phyloP scores from a whole-genome alignment of 2,329 filamentous ascomycete species.

The Atkinsonella texensis region DNA sequence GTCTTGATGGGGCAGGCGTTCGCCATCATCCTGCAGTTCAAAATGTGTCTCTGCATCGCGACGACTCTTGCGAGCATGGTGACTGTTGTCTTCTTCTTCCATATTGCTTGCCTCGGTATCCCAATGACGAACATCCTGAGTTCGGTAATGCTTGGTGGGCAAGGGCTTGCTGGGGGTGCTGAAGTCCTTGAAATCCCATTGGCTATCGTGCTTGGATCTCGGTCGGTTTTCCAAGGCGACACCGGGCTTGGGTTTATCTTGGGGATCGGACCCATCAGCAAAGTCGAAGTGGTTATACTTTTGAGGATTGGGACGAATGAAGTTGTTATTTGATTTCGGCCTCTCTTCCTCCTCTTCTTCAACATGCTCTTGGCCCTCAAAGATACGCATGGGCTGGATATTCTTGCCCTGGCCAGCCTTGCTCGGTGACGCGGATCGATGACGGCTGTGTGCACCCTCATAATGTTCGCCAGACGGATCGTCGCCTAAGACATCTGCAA shows the following conservation, averaged over 20 bases:
- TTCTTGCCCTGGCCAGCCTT: conserved; percentile 47
- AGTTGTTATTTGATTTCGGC: conserved; percentile 30
- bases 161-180: conserved; percentile 64
- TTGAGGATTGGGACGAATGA: conserved; percentile 55
- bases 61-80: conserved; percentile 54
- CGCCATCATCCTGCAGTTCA: conserved; percentile 65
- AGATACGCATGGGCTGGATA: conserved; percentile 50
- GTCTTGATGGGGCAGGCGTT: conserved; percentile 39
- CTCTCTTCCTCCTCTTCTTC: conserved; percentile 31
- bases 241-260: conserved; percentile 32
- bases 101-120: conserved; percentile 47
- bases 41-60: conserved; percentile 77
- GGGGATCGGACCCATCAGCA: conserved; percentile 48
- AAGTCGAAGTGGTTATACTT: conserved; percentile 85
- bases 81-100: conserved; percentile 43
- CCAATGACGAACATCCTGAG: conserved; percentile 68
- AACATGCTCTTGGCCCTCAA: conserved; percentile 38
- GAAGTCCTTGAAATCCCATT: conserved; percentile 87
- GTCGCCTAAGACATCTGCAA: conserved; percentile 59
- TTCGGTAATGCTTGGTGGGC: conserved; percentile 44
- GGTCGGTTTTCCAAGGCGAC: conserved; percentile 27
- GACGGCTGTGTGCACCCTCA: conserved; percentile 31
- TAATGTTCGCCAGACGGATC: conserved; percentile 29
- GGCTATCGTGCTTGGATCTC: conserved; percentile 54
- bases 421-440: conserved; percentile 38